phyloP scores from a whole-genome alignment of 2,329 filamentous ascomycete genomes.

The Emergomyces pasteurianus region DNA sequence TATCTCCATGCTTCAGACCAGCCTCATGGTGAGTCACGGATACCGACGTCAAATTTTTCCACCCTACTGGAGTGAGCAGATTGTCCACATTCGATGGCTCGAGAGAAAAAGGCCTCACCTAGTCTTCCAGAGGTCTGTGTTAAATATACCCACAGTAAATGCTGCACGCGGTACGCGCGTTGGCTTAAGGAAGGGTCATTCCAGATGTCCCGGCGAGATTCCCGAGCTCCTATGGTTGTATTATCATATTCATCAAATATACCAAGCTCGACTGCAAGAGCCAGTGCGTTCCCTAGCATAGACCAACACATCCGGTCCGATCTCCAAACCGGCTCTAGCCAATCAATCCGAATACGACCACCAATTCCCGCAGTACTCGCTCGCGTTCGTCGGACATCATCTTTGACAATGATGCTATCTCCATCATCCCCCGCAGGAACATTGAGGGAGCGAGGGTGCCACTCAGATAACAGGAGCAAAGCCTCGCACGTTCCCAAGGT shows the following conservation, averaged over 20 bases:
- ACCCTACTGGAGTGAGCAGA: constrained; percentile 7
- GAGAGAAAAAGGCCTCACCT: constrained; percentile 36
- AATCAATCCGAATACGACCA: constrained; percentile 41
- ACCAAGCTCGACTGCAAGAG: constrained; percentile 41
- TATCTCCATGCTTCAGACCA: constrained; percentile 13
- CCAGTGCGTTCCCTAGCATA: constrained; percentile 42
- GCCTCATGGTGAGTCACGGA: constrained; percentile 11
- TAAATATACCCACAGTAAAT: constrained; percentile 36
- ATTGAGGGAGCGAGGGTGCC: constrained; percentile 44
- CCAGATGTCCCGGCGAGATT: constrained; percentile 14
- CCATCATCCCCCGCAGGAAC: constrained; percentile 43
- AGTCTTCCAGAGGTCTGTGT: constrained; percentile 41
- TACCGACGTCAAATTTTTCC: constrained; percentile 14
- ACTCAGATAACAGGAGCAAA: constrained; percentile 43
- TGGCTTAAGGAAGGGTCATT: constrained; percentile 21
- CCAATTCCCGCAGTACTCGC: constrained; percentile 20
- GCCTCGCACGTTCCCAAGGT: constrained; percentile 63
- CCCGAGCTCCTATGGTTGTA: constrained; percentile 12
- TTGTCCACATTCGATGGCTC: constrained; percentile 24
- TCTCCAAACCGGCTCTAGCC: constrained; percentile 42
- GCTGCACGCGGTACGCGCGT: constrained; percentile 25
- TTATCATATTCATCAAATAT: constrained; percentile 42
- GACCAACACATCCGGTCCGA: constrained; percentile 52
- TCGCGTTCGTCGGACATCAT: constrained; percentile 31
- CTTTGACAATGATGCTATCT: constrained; percentile 41